Conservation (phyloP, 805 yeast genomes). For the Nakazawaea ambrosiae region DNA sequence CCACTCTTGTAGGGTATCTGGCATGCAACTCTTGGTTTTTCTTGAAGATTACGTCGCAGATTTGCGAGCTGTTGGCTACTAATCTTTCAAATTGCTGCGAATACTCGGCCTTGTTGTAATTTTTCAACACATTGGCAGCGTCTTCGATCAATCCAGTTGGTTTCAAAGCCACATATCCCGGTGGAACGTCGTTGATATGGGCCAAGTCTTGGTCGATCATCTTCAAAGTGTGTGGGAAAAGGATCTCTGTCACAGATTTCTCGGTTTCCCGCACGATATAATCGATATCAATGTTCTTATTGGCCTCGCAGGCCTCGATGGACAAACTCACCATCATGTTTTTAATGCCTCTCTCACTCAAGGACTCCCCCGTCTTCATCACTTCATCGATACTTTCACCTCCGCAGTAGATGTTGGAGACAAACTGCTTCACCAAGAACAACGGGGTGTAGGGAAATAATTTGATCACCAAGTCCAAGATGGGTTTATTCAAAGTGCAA, state of each 20-base stretch:
- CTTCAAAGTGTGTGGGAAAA: conserved; percentile 63
- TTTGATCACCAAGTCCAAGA: conserved; percentile 54
- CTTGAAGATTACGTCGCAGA: conserved; percentile 50
- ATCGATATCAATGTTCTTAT: conserved; percentile 46
- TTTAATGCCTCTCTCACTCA: conserved; percentile 69
- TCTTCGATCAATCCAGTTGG: conserved; percentile 83
- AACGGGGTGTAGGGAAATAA: conserved; percentile 73
- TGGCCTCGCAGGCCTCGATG: conserved; percentile 88
- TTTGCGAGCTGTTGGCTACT: conserved; percentile 56
- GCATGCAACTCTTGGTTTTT: conserved; percentile 43
- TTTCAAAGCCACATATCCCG: conserved; percentile 89
- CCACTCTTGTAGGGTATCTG: conserved; percentile 53
- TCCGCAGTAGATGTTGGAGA: conserved; percentile 84
- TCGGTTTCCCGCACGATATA: conserved; percentile 58
- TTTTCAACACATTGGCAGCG: conserved; percentile 65
- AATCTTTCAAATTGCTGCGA: conserved; percentile 46
- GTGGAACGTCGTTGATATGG: conserved; percentile 63
- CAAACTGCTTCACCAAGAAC: conserved; percentile 58
- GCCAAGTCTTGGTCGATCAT: conserved; percentile 37
- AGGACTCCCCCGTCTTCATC: conserved; percentile 56
- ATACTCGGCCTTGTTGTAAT: conserved; percentile 49
- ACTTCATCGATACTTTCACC: conserved; percentile 76
- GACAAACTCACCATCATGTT: conserved; percentile 96
- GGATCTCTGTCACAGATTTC: conserved; percentile 57
- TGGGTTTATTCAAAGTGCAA: conserved; percentile 58